A percentile compares a stretch with the other conserved stretches of the same genome.
Evolutionary conservation across 2,329 filamentous ascomycete species (phyloP).

Genomic region (Dothistroma septosporum): DNA sequence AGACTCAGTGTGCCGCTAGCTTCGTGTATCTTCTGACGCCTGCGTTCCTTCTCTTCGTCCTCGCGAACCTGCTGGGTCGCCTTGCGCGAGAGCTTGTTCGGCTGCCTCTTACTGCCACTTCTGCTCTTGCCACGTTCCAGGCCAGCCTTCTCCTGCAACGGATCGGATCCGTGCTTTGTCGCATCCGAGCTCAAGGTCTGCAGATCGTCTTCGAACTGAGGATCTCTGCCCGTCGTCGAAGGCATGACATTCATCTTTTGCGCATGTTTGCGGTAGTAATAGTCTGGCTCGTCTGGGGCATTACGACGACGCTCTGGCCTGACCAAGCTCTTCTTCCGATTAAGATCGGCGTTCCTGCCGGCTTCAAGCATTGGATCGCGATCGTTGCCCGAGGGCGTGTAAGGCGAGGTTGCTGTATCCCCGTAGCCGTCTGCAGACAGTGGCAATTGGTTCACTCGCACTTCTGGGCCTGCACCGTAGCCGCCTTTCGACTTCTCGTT

Average conservation of each 20-base stretch:
- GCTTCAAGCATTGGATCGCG: slow-evolving; percentile 52
- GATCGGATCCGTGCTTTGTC: slow-evolving; percentile 18
- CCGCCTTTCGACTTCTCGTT: slow-evolving; percentile 36
- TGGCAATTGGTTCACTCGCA: slow-evolving; percentile 16
- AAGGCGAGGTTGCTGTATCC: slow-evolving; percentile 43
- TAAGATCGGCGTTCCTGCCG: slow-evolving; percentile 48
- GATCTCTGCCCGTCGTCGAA: slow-evolving; percentile 88
- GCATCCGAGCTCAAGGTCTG: slow-evolving; percentile 57
- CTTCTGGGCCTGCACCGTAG: slow-evolving; percentile 13
- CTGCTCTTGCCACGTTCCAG: slow-evolving; percentile 24
- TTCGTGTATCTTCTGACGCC: slow-evolving; percentile 55
- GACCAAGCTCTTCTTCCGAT: slow-evolving; percentile 81
- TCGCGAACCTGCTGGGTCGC: slow-evolving; percentile 60
- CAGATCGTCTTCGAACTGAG: slow-evolving; percentile 64
- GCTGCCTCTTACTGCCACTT: slow-evolving; percentile 33
- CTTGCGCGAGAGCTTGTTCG: slow-evolving; percentile 52
- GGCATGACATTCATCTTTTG: slow-evolving; percentile 87
- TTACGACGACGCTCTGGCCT: slow-evolving; percentile 83
- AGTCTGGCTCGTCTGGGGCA: slow-evolving; percentile 85
- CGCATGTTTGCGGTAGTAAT: slow-evolving; percentile 91
- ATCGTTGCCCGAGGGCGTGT: slow-evolving; percentile 39
- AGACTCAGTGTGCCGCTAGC: slow-evolving; percentile 73
- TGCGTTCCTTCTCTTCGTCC: slow-evolving; percentile 50
- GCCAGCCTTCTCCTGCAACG: slow-evolving; percentile 33
- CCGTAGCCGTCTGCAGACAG: slow-evolving; percentile 38